Evolutionary conservation across 352 stramenopile species (phyloP).

Genomic region (Globisporangium lucens): DNA sequence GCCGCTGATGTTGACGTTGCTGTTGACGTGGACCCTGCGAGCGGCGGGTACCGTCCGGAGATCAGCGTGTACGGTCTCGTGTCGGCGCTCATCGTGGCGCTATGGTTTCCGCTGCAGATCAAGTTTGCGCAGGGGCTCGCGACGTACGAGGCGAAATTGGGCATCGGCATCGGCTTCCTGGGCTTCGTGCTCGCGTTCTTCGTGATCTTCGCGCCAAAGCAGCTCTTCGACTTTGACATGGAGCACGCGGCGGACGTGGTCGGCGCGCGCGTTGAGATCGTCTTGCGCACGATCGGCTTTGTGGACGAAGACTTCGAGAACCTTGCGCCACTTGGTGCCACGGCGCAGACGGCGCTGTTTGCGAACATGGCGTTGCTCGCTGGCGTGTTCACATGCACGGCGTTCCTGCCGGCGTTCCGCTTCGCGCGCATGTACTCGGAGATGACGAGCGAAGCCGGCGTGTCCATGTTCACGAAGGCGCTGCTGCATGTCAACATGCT

Average conservation of each 20-base stretch:
- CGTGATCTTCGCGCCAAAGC: slow-evolving; percentile 54
- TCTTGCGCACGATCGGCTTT: slow-evolving; percentile 56
- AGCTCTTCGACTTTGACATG: slow-evolving; percentile 66
- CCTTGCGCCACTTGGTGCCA: slow-evolving; percentile 28
- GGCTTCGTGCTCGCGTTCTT: slow-evolving; percentile 61
- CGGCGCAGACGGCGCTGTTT: slow-evolving; percentile 31
- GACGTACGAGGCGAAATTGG: slow-evolving; percentile 60
- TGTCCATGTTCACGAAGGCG: slow-evolving; percentile 30
- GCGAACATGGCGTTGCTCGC: slow-evolving; percentile 35
- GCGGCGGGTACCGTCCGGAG: slow-evolving; percentile 25
- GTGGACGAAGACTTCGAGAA: slow-evolving; percentile 55
- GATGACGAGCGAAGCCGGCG: slow-evolving; percentile 48
- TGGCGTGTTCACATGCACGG: slow-evolving; percentile 55
- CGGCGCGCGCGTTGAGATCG: slow-evolving; percentile 40
- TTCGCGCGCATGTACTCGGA: slow-evolving; percentile 80
- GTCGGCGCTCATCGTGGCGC: slow-evolving; percentile 54
- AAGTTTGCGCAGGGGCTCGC: slow-evolving; percentile 59
- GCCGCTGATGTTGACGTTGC: slow-evolving; percentile 7
- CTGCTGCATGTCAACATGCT: slow-evolving; percentile 74
- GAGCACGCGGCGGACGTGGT: slow-evolving; percentile 40
- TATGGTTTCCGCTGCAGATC: slow-evolving; percentile 78
- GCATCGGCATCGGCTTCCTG: slow-evolving; percentile 47
- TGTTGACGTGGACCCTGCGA: not conserved
- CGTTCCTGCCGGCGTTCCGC: slow-evolving; percentile 68
- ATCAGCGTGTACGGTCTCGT: slow-evolving; percentile 65